phyloP scores from a whole-genome alignment of 306 rosid genomes.

The Neltuma alba region DNA sequence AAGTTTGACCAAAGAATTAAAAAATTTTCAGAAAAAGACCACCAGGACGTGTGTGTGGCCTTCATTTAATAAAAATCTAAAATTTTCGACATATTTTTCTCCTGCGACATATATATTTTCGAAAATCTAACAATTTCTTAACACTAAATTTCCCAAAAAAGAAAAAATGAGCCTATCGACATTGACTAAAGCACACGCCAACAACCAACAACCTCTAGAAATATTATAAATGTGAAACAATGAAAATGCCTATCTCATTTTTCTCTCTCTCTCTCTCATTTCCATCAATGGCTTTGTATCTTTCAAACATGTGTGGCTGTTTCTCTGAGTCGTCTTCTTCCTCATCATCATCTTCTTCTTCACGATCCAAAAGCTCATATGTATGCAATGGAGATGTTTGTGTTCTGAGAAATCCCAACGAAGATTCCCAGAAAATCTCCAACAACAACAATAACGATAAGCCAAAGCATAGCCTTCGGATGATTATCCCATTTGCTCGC shows the following conservation, averaged over 20 bases:
- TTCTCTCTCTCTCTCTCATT: too few relatives aligned
- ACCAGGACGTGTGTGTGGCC: not conserved
- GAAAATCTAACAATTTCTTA: not conserved
- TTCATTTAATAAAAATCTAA: not conserved
- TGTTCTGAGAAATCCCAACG: constrained; percentile 17
- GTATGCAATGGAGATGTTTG: constrained; percentile 15
- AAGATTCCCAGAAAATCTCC: not conserved
- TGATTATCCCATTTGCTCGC: constrained; percentile 24
- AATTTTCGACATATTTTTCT: not conserved
- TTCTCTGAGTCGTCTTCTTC: constrained; percentile 18
- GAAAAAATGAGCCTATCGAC: not conserved
- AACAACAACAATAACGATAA: constrained; percentile 21
- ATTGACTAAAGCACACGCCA: constrained; percentile 2
- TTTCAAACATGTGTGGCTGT: constrained; percentile 14
- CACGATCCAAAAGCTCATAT: not conserved
- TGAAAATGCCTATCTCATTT: not conserved
- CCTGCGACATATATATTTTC: too few relatives aligned
- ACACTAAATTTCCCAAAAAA: not conserved
- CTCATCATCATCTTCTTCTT: not conserved
- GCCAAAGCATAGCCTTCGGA: constrained; percentile 26
- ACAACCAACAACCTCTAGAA: not conserved
- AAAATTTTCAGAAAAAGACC: not conserved
- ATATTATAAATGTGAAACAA: not conserved
- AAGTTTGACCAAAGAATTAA: not conserved
- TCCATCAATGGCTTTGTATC: constrained; percentile 2